Evolutionary conservation across 352 stramenopile genomes (phyloP).

Genomic region (Saprolegnia diclina): DNA sequence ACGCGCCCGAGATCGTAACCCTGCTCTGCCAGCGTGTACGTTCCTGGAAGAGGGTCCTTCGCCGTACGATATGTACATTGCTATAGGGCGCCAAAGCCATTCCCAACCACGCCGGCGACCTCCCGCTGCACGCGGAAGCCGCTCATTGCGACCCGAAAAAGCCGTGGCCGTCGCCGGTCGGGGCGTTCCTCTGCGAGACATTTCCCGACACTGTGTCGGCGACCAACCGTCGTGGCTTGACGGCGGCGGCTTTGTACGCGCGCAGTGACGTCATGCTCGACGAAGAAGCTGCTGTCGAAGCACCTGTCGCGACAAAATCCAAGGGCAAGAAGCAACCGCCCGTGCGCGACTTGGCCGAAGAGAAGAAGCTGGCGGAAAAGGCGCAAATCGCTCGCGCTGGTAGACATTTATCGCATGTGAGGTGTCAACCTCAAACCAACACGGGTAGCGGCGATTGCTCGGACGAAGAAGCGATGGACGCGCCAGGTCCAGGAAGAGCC

Average conservation of each 20-base stretch:
- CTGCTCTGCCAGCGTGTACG: neutral
- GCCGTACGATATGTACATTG: neutral
- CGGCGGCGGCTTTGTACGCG: constrained; percentile 40
- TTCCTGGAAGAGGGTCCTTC: neutral
- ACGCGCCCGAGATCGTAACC: constrained; percentile 35
- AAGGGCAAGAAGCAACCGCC: constrained; percentile 31
- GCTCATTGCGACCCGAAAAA: constrained; percentile 57
- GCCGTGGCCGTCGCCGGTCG: constrained; percentile 51
- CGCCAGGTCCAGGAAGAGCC: neutral
- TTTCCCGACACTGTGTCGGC: constrained; percentile 52
- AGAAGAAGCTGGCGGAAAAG: constrained; percentile 42
- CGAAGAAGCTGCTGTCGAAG: constrained; percentile 54
- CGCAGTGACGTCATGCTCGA: constrained; percentile 60
- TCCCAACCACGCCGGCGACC: constrained; percentile 54
- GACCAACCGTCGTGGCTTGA: constrained; percentile 53
- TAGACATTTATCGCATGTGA: too few relatives aligned
- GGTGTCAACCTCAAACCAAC: neutral
- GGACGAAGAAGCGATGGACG: constrained; percentile 47
- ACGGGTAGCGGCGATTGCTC: constrained; percentile 51
- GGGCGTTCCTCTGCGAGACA: constrained; percentile 37
- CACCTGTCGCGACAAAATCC: constrained; percentile 31
- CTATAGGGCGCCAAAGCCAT: constrained; percentile 50
- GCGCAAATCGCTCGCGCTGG: constrained; percentile 48
- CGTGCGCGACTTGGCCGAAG: constrained; percentile 25
- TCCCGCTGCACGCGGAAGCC: constrained; percentile 64